Evolutionary conservation across 2,329 filamentous ascomycete genomes (phyloP).

Genomic region (Pseudohalonectria lignicola): DNA sequence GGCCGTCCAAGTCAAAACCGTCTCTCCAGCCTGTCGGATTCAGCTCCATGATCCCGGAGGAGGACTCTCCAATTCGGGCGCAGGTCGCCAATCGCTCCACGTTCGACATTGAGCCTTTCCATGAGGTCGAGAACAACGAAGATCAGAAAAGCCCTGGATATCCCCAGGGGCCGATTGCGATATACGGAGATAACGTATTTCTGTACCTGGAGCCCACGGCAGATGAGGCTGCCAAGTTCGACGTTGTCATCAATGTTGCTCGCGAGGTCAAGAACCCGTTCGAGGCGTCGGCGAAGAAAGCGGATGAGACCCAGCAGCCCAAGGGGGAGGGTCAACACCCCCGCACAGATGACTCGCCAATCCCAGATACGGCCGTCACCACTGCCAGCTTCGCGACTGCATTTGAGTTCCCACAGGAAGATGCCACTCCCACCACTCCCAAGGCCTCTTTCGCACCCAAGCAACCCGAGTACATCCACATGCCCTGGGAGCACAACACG

Average conservation of each 20-base stretch:
- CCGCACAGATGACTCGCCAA: conserved; percentile 26
- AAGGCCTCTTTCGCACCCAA: conserved; percentile 33
- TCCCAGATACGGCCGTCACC: conserved; percentile 46
- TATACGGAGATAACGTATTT: conserved; percentile 68
- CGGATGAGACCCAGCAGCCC: conserved; percentile 15
- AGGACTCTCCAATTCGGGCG: conserved; percentile 46
- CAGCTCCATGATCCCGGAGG: conserved; percentile 37
- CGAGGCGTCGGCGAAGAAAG: conserved; percentile 17
- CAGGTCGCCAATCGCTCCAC: conserved; percentile 50
- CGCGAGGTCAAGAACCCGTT: conserved; percentile 75
- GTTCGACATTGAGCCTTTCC: conserved; percentile 49
- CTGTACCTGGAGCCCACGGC: conserved; percentile 72
- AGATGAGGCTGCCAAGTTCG: conserved; percentile 66
- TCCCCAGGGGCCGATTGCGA: conserved; percentile 70
- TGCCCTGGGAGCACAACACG: conserved; percentile 82
- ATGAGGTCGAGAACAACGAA: conserved; percentile 61
- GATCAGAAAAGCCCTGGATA: conserved; percentile 76
- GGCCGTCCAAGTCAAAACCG: conserved; percentile 39
- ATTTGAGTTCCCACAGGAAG: conserved; percentile 41
- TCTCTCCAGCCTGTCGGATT: conserved; percentile 16
- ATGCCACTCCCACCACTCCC: conserved; percentile 44
- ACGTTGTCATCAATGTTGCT: conserved; percentile 77
- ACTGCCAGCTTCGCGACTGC: conserved; percentile 48
- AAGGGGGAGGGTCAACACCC: too few species aligned
- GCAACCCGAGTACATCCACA: conserved; percentile 73